Evolutionary conservation across 768 basidiomycete genomes (phyloP).

Genomic region (Nevesoporus exiguus): DNA sequence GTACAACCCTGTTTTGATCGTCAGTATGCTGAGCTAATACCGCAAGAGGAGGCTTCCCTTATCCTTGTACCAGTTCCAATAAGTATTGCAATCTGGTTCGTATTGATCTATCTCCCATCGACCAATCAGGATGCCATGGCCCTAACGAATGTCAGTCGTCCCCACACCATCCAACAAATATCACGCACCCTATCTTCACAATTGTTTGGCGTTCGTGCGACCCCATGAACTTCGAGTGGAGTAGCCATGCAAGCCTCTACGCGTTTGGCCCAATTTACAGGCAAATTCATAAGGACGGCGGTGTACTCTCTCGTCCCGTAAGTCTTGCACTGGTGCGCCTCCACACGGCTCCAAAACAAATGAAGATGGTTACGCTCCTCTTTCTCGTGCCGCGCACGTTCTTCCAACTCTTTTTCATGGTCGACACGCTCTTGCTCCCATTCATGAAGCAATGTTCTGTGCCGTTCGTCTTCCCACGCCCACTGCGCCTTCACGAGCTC

Average conservation of each 20-base stretch:
- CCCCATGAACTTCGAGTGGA: constrained; percentile 24
- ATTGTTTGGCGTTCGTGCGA: constrained; percentile 9
- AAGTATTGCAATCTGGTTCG: constrained; percentile 27
- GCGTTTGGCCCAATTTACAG: constrained; percentile 15
- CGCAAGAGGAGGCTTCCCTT: constrained; percentile 17
- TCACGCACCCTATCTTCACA: constrained; percentile 25
- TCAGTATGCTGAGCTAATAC: background rate
- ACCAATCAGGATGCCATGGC: constrained; percentile 19
- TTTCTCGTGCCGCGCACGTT: constrained; percentile 17
- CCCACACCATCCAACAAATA: background rate
- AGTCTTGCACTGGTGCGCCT: constrained; percentile 25
- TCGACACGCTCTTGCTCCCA: constrained; percentile 21
- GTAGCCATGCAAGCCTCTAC: constrained; percentile 26
- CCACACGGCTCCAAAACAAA: constrained; percentile 22
- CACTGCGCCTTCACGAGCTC: constrained; percentile 13
- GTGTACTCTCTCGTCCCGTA: constrained; percentile 30
- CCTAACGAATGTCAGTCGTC: constrained; percentile 9
- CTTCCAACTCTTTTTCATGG: constrained; percentile 16
- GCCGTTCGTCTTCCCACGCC: constrained; percentile 19
- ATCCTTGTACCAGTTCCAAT: constrained; percentile 28
- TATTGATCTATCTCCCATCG: constrained; percentile 25
- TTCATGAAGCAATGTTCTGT: constrained; percentile 1
- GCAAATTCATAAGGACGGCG: constrained; percentile 30
- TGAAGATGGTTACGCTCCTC: constrained; percentile 17
- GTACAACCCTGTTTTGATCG: constrained; percentile 22